phyloP scores from a whole-genome alignment of 2,329 filamentous ascomycete species.

The Neodidymelliopsis sp. region DNA sequence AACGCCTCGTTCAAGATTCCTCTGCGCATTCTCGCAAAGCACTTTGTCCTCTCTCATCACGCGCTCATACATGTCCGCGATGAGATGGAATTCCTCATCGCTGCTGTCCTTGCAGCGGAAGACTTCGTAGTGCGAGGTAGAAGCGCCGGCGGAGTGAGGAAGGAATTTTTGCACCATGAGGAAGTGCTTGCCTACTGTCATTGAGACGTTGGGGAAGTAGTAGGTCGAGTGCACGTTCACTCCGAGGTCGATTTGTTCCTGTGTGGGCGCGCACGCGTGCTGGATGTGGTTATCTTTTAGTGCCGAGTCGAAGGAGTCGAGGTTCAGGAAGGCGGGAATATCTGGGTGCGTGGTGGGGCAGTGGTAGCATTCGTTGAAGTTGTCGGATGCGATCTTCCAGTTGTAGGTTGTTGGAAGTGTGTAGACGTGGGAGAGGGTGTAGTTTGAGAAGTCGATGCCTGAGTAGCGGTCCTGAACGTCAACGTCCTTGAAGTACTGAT shows the following conservation, averaged over 20 bases:
- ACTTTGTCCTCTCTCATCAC: constrained; percentile 70
- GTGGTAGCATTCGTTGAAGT: constrained; percentile 73
- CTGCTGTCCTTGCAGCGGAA: constrained; percentile 65
- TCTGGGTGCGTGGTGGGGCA: constrained; percentile 66
- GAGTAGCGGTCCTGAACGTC: constrained; percentile 32
- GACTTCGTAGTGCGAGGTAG: constrained; percentile 66
- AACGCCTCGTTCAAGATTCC: constrained; percentile 66
- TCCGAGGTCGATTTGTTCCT: constrained; percentile 26
- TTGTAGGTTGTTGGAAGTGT: constrained; percentile 35
- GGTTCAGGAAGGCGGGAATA: constrained; percentile 62
- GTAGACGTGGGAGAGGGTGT: constrained; percentile 35
- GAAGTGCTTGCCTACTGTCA: constrained; percentile 54
- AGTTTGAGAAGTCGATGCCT: constrained; percentile 29
- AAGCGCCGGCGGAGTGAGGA: constrained; percentile 58
- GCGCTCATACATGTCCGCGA: constrained; percentile 67
- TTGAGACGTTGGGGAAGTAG: constrained; percentile 37
- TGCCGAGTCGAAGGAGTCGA: constrained; percentile 57
- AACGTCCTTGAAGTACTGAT: constrained; percentile 27
- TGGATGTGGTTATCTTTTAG: constrained; percentile 36
- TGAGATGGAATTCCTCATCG: constrained; percentile 64
- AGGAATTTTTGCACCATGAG: constrained; percentile 69
- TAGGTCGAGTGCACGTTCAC: constrained; percentile 36
- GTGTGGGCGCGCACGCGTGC: constrained; percentile 30
- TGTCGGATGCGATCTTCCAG: constrained; percentile 54
- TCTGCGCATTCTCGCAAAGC: constrained; percentile 65